A percentile compares a stretch with the other conserved stretches of the same genome.
These are phyloP conservation scores for Boletus rufocinnamomeus DNA, from an alignment of 768 basidiomycete genomes.

Conservation along the genomic window DNA sequence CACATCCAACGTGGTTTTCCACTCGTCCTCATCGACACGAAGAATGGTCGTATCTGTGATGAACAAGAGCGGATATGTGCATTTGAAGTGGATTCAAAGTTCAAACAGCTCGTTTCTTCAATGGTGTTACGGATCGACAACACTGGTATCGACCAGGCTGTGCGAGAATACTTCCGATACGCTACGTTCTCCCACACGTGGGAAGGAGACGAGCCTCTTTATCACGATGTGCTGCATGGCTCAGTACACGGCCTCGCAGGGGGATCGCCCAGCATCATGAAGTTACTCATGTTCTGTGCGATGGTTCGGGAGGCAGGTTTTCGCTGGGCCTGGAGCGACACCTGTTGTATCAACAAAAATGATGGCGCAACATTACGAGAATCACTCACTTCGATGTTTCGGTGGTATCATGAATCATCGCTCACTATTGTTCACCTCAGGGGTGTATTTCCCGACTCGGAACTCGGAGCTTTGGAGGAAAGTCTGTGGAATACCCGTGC, in stretches of 20 bases:
- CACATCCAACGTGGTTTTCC: constrained; percentile 11
- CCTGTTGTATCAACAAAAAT: constrained; percentile 27
- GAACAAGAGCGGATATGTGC: not conserved
- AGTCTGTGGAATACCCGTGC: constrained; percentile 30
- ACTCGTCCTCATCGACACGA: constrained; percentile 17
- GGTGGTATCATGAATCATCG: constrained; percentile 29
- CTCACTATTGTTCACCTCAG: constrained; percentile 28
- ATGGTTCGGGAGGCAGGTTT: constrained; percentile 18
- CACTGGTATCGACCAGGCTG: not conserved
- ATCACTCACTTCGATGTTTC: constrained; percentile 31
- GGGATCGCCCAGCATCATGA: constrained; percentile 9
- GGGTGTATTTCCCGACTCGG: constrained; percentile 12
- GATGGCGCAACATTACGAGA: constrained; percentile 19
- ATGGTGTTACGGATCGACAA: constrained; percentile 2
- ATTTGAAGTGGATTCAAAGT: constrained; percentile 15
- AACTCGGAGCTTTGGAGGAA: constrained; percentile 7
- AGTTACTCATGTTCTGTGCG: constrained; percentile 22
- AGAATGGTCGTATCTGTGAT: constrained; percentile 18
- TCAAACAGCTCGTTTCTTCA: constrained; percentile 21
- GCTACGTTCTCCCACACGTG: constrained; percentile 29
- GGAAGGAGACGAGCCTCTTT: constrained; percentile 21
- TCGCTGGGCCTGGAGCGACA: constrained; percentile 29
- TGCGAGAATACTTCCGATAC: constrained; percentile 20
- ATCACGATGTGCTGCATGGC: constrained; percentile 13
- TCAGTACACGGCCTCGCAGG: constrained; percentile 15